Base-by-base conservation (phyloP, 306 rosid species). In the Cicer yamashitae region DNA sequence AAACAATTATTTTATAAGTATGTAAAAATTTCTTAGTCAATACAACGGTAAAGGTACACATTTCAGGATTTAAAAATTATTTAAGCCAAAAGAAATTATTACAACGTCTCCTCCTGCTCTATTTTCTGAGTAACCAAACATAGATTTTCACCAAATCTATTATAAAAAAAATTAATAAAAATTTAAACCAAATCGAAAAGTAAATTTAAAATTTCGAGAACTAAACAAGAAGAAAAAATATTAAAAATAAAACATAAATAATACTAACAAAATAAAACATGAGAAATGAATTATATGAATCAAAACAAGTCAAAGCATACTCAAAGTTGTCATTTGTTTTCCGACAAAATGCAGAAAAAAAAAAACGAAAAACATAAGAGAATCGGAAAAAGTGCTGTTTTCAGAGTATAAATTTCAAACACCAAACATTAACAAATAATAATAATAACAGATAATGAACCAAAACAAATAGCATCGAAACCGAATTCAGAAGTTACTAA, bases 91-190 rank as follows among this genome's bases (percentile, higher is more conserved):
- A 37, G 1, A 34, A 13, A 11, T 6, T 12, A 4, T 3, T 6
- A 46, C 18, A 22, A 11, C 5, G 2, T 10, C 34, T 50, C 12
- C 45, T 61, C 58, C 50, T 66, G 37, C 77, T 17, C 65, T 7
- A 56, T 76, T 67, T 60, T 46, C 80, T 11, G 6, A 22, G 10
- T 20, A n/a, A 79, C 43, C 70, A 78, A 13, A 59, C 67, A 62
- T 43, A 22, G 3, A 6, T 30, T 54, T 30, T 10, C 41, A 79
- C 10, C 38, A 25, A 68, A 47, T 62, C 38, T 4, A 30, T 30
- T 30, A 30, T 3, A 45, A 40, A 61, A 68, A 15, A 30, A 10
- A 20, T 17, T 17, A 45, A 66, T 47, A 47, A 11, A 9, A 2
- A 6, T 10, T 43, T 10, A 7, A 41, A 79, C 17, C 60, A 41